Evolutionary conservation across 1,284 basidiomycete genomes (phyloP).

Genomic region (Anthracocystis setariae): DNA sequence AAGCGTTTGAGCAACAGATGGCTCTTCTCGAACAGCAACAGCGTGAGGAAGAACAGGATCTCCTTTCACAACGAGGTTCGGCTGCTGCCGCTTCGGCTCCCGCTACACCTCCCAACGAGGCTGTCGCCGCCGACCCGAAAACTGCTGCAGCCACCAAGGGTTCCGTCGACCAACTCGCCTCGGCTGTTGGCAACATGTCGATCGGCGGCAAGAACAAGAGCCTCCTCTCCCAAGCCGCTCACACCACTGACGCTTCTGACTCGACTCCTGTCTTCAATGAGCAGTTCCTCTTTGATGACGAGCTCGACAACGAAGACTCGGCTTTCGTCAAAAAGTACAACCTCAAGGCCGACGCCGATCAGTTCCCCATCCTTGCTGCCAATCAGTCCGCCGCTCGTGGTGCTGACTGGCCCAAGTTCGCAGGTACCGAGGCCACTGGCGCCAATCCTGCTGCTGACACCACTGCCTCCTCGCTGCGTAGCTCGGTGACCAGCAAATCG

Average conservation of each 20-base stretch:
- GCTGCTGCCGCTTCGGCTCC: conserved; percentile 42
- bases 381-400: conserved; percentile 72
- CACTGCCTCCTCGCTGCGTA: conserved; percentile 20
- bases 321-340: conserved; percentile 67
- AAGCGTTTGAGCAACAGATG: conserved; percentile 59
- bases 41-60: conserved; percentile 50
- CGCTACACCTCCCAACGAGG: conserved; percentile 41
- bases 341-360: conserved; percentile 68
- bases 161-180: conserved; percentile 26
- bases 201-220: conserved; percentile 17
- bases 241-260: conserved; percentile 4
- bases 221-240: conserved; percentile 9
- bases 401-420: conserved; percentile 93
- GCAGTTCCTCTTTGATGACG: conserved; percentile 65
- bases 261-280: conserved; percentile 62
- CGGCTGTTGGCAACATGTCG: conserved; percentile 32
- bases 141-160: conserved; percentile 12
- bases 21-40: conserved; percentile 52
- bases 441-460: conserved; percentile 16
- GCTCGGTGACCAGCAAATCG: conserved; percentile 60
- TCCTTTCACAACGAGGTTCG: conserved; percentile 19
- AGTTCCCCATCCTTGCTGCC: conserved; percentile 74
- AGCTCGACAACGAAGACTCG: conserved; percentile 65
- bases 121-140: conserved; percentile 23
- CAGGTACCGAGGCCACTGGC: conserved; percentile 69